A percentile compares a stretch with the other conserved stretches of the same genome.
Evolutionary conservation across 805 yeast species (phyloP).

Genomic region (Candida krabiensis): DNA sequence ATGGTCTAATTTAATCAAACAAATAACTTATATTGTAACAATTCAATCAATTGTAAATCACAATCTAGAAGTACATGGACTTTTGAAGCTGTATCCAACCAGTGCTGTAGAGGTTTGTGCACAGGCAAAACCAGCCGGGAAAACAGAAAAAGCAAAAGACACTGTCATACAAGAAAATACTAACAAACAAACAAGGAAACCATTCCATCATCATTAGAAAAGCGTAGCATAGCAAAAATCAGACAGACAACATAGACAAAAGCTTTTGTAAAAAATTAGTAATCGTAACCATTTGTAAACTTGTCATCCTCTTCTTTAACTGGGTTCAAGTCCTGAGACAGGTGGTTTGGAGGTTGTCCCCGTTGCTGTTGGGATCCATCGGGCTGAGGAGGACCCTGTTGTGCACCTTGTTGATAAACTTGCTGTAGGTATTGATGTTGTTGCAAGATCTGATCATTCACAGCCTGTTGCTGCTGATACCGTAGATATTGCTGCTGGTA

Average conservation of each 20-base stretch:
- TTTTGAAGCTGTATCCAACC: neutral
- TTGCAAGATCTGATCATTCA: slow-evolving; percentile 12
- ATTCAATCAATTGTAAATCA: neutral
- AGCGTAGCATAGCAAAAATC: neutral
- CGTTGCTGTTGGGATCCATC: slow-evolving; percentile 17
- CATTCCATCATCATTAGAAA: slow-evolving; percentile 2
- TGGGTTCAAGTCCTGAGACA: slow-evolving; percentile 8
- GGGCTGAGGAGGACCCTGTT: slow-evolving; percentile 14
- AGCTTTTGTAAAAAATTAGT: neutral
- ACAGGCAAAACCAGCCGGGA: neutral
- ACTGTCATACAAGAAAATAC: slow-evolving; percentile 2
- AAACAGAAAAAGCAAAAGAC: neutral
- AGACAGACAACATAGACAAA: slow-evolving; percentile 2
- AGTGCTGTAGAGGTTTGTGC: neutral
- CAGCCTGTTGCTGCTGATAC: slow-evolving; percentile 14
- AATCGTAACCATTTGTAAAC: slow-evolving; percentile 9
- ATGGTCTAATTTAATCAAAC: neutral
- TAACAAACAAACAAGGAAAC: neutral
- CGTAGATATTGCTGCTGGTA: slow-evolving; percentile 22
- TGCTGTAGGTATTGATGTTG: slow-evolving; percentile 20
- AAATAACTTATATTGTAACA: too few relatives aligned
- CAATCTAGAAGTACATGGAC: neutral
- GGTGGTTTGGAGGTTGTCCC: slow-evolving; percentile 16
- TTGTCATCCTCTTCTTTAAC: slow-evolving; percentile 4
- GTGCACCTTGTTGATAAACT: slow-evolving; percentile 16